Evolutionary conservation across 2,329 filamentous ascomycete genomes (phyloP), one percentile per base, ranked within the genome.

Genomic region (Paecilomyces niveus): DNA sequence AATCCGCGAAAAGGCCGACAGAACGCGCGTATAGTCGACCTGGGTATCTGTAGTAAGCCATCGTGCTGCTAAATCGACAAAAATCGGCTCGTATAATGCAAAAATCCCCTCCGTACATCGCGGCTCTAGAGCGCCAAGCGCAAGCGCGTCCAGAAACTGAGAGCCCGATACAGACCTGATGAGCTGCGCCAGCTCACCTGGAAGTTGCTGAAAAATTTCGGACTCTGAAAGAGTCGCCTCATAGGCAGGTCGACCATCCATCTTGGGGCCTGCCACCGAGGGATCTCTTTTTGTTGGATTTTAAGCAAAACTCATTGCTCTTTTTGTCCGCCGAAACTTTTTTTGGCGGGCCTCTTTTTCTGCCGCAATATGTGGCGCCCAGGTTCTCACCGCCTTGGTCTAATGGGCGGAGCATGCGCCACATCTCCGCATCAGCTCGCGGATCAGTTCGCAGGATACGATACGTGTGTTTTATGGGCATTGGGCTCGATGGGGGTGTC

Each of bases 41-140:
- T 71, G 64, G 54, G 67, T 62, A 62, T 76, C 68, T 52, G 70
- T 67, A 35, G 66, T 65, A 55, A 89, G 79, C 91, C 91, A 96
- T 78, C 89, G 81, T 61, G 91, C 89, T 74, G 89, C 90, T 54
- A 95, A 80, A 73, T 97, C 92, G 65, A 90, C 85, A 67, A 94
- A 90, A 49, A 92, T 76, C 61, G 82, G 78, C 70, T 89, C 86
- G 73, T 92, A 92, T 68, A 89, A 83, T 63, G 83, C 79, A 69
- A 94, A 92, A 69, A 96, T 78, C 58, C 80, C 79, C 69, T 90
- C 85, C 67, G 90, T 93, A 72, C 85, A 82, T 75, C 80, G 78
- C 65, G 89, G 81, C 67, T 85, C 81, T 68, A 96, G 83, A 59
- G 90, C 85, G 60, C 86, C 83, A 66, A 82, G 78, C 65, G 89